phyloP scores from a whole-genome alignment of 306 rosid species.

The Medicago arabica region DNA sequence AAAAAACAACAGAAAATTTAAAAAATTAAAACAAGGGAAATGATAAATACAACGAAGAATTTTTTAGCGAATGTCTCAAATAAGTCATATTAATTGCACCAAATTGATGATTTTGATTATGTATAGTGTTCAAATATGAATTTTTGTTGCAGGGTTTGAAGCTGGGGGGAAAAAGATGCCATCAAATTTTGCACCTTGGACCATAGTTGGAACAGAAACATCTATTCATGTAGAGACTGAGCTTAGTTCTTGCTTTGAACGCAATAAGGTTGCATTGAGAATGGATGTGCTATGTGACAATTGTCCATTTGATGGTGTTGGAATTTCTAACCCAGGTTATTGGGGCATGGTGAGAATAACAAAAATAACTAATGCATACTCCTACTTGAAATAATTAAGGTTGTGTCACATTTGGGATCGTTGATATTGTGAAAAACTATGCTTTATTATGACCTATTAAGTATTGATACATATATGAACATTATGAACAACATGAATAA shows the following conservation, averaged over 20 bases:
- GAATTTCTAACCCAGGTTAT: conserved; percentile 77
- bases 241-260: conserved; percentile 68
- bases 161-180: conserved; percentile 73
- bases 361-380: background rate
- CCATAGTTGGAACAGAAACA: conserved; percentile 66
- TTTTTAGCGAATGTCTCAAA: background rate
- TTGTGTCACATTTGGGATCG: too few relatives aligned
- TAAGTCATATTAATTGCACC: background rate
- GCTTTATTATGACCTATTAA: background rate
- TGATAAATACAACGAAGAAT: too few relatives aligned
- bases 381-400: too few relatives aligned
- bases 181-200: conserved; percentile 78
- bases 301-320: conserved; percentile 59
- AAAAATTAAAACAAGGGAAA: background rate
- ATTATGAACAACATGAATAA: background rate
- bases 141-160: conserved; percentile 72
- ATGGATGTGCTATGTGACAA: conserved; percentile 61
- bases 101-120: background rate
- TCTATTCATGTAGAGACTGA: conserved; percentile 59
- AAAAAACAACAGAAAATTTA: background rate
- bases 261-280: conserved; percentile 70
- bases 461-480: background rate
- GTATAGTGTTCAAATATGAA: background rate
- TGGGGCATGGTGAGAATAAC: conserved; percentile 75
- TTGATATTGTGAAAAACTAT: too few relatives aligned